Conservation (phyloP, 768 basidiomycete species). For the Pisolithus tinctorius region DNA sequence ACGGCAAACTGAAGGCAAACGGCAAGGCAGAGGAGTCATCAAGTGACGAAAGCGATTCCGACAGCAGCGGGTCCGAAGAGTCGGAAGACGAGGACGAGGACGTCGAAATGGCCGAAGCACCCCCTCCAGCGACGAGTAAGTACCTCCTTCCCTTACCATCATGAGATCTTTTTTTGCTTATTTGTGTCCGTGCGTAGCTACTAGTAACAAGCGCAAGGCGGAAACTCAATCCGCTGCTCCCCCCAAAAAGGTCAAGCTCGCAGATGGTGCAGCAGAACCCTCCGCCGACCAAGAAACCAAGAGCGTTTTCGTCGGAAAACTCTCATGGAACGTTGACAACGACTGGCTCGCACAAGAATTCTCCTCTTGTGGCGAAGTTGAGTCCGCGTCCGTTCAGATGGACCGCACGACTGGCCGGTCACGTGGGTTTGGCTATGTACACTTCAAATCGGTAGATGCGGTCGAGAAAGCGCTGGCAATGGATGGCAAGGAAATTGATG, state of each 20-base stretch:
- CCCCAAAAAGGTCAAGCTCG: slow-evolving; percentile 79
- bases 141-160: neutral
- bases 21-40: neutral
- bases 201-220: slow-evolving; percentile 73
- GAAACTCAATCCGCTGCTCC: slow-evolving; percentile 51
- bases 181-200: slow-evolving; percentile 1
- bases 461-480: slow-evolving; percentile 76
- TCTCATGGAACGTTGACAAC: slow-evolving; percentile 96
- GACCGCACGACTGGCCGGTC: slow-evolving; percentile 79
- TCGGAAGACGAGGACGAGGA: slow-evolving; percentile 37
- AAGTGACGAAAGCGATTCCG: slow-evolving; percentile 5
- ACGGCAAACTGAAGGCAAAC: neutral
- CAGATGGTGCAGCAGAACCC: slow-evolving; percentile 38
- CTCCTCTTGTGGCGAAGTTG: slow-evolving; percentile 80
- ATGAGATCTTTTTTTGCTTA: neutral
- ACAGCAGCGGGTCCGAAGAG: slow-evolving; percentile 1
- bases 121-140: slow-evolving; percentile 34
- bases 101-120: slow-evolving; percentile 51
- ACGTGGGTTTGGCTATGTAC: slow-evolving; percentile 80
- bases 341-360: slow-evolving; percentile 94
- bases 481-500: slow-evolving; percentile 88
- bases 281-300: slow-evolving; percentile 41
- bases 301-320: slow-evolving; percentile 84
- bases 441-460: slow-evolving; percentile 62
- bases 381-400: slow-evolving; percentile 81